Evolutionary conservation across 352 stramenopile genomes (phyloP).

Genomic region (Achlya hypogyna): DNA sequence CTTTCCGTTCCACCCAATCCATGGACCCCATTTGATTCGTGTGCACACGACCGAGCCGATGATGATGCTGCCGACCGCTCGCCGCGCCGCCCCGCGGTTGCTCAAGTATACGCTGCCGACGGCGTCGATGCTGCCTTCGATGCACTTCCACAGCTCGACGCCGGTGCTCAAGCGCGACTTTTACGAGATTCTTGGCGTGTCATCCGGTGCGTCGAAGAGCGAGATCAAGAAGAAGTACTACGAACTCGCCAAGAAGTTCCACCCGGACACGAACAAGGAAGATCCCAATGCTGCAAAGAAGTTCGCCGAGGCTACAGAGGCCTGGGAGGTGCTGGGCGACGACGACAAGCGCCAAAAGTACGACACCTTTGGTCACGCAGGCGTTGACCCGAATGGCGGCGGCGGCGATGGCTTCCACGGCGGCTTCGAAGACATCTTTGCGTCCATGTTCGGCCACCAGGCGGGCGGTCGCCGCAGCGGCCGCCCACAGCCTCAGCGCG

Average conservation of each 20-base stretch:
- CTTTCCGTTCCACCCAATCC: neutral
- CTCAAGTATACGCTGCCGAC: neutral
- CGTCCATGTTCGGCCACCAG: constrained; percentile 65
- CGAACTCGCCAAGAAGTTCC: constrained; percentile 95
- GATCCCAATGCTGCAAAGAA: constrained; percentile 86
- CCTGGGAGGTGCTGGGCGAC: constrained; percentile 89
- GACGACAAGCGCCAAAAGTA: constrained; percentile 91
- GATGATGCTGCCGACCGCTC: neutral
- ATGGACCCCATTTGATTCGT: neutral
- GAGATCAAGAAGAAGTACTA: constrained; percentile 98
- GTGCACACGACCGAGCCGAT: neutral
- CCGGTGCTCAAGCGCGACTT: constrained; percentile 87
- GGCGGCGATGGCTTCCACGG: constrained; percentile 53
- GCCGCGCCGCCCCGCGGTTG: neutral
- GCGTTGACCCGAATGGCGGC: constrained; percentile 85
- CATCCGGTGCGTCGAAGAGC: constrained; percentile 81
- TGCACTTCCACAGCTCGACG: constrained; percentile 58
- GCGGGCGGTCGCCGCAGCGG: constrained; percentile 41
- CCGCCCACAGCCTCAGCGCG: constrained; percentile 72
- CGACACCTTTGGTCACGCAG: constrained; percentile 92
- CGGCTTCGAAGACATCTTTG: constrained; percentile 87
- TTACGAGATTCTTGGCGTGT: constrained; percentile 93
- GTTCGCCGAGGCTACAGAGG: constrained; percentile 89
- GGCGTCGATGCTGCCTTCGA: neutral
- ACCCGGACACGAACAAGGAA: constrained; percentile 96